Base-by-base conservation (phyloP, 1,284 basidiomycete species). In the Ceratorhiza oryzae-sativae region DNA sequence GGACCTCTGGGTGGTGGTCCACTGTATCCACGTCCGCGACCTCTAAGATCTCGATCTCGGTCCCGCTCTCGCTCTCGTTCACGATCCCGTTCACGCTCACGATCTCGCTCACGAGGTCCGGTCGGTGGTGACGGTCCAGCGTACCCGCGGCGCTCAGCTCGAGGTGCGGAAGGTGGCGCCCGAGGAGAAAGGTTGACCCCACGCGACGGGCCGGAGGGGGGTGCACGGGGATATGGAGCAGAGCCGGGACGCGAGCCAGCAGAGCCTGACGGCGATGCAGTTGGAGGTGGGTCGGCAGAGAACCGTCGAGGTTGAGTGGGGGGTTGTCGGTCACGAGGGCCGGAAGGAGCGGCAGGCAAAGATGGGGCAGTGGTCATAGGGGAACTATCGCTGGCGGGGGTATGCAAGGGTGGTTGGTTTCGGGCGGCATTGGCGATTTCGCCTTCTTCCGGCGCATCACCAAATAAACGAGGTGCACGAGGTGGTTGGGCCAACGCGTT, bases 241-340 rank as follows among this genome's bases (percentile, higher is more conserved):
- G 42, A 23, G 42, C 18, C 20, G 8, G 53, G 25, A 1, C 55
- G n/a, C 32, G 67, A 30, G 15, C 34, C 39, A 20, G 23, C 58
- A n/a, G 65, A 70, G n/a, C 63, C 63, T 4, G 67, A 59, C 2
- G 67, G 53, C 18, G 67, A 70, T n/a, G 27, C 23, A 18, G 2
- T 20, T 3, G 61, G 46, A 4, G 67, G 32, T 1, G 51, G 65
- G 9, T 36, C 65, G 9, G 20, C 65, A 1, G 67, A 53, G 30
- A 70, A 70, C 9, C 55, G 56, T 23, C 67, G 53, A 18, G 67
- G 67, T 45, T 70, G 67, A 3, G 67, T 70, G 10, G 67, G 67
- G 3, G 67, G 67, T 23, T 41, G 53, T 8, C 55, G 53, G 32
- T 68, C 51, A 5, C 63, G 30, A 12, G 63, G 63, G 2, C 63